Base-by-base conservation (phyloP, 352 stramenopile species). In the Pythium angustatum region DNA sequence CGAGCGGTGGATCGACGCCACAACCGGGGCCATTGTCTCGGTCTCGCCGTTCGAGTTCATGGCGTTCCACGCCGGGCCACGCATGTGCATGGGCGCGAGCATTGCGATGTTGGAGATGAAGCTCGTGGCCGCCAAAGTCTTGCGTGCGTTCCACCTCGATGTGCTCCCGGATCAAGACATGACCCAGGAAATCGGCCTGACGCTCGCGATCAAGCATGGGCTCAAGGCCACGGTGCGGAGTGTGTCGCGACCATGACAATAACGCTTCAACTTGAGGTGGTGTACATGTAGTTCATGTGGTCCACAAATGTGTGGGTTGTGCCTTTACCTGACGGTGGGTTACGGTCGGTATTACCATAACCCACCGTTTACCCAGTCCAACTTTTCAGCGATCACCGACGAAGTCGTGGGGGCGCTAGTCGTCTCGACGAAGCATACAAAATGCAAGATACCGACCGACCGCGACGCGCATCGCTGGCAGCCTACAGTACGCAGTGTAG, bases 101-200 rank as follows among this genome's bases (percentile, higher is more conserved):
- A 73, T 92, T 27, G 78, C 81, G 5, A 83, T 92, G 69, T 34
- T 92, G n/a, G 79, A 92, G 72, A 86, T 89, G 71, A 89, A 90
- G 49, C 66, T 88, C 4, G 67, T 79, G 41, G 68, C 78, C 22
- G 78, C 81, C 11, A 76, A 62, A 24, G 55, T 92, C 17, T 53
- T 90, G 2, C 70, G 68, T 26, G 65, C 66, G 28, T 89, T 89
- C 68, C 73, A 87, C 33, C 51, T 88, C 58, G 54, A 73, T 5
- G 61, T 71, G 41, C 51, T 69, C 8, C 70, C 75, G 1, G 60
- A 55, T 1, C 75, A 85, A 33, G 62, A 77, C 38, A 71, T 81
- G 24, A 71, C 69, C 15, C 83, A 88, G 43, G 62, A 73, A 8
- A 74, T 77, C 24, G 76, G 74, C 2, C 78, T 88, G 48, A 84